phyloP scores from a whole-genome alignment of 2,329 filamentous ascomycete genomes.

The Rachicladosporium sp. region DNA sequence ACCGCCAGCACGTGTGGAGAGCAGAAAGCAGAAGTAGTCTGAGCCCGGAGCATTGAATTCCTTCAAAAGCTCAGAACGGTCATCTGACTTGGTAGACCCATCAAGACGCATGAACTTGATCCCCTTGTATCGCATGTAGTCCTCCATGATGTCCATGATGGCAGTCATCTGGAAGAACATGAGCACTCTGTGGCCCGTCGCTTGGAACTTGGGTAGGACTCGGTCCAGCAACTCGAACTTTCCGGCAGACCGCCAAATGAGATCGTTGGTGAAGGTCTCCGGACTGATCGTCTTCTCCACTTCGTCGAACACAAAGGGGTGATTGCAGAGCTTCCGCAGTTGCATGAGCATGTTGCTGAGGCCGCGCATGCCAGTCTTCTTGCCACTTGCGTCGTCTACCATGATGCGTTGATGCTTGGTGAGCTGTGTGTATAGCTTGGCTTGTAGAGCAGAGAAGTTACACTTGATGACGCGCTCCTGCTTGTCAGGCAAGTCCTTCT shows the following conservation, averaged over 20 bases:
- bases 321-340: conserved; percentile 94
- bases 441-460: conserved; percentile 88
- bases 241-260: conserved; percentile 87
- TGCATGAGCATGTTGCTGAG: conserved; percentile 99
- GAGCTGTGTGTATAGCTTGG: conserved; percentile 94
- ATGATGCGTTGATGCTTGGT: conserved; percentile 89
- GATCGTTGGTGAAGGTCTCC: conserved; percentile 72
- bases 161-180: conserved; percentile 99
- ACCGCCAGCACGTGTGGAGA: conserved; percentile 98
- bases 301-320: conserved; percentile 96
- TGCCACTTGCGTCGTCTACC: conserved; percentile 87
- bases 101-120: conserved; percentile 85
- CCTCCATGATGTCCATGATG: conserved; percentile 99
- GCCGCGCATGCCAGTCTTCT: conserved; percentile 88
- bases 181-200: conserved; percentile 82
- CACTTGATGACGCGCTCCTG: conserved; percentile 99
- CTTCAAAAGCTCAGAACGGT: conserved; percentile 79
- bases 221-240: conserved; percentile 95
- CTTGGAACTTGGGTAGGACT: conserved; percentile 83
- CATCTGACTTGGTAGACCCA: conserved; percentile 93
- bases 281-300: conserved; percentile 99
- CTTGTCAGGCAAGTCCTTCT: conserved; percentile 97
- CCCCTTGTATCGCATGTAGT: conserved; percentile 76
- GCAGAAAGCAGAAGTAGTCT: conserved; percentile 91
- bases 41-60: conserved; percentile 84